Conservation (phyloP, 2,329 filamentous ascomycete species). For the Penicillium sclerotiorum region DNA sequence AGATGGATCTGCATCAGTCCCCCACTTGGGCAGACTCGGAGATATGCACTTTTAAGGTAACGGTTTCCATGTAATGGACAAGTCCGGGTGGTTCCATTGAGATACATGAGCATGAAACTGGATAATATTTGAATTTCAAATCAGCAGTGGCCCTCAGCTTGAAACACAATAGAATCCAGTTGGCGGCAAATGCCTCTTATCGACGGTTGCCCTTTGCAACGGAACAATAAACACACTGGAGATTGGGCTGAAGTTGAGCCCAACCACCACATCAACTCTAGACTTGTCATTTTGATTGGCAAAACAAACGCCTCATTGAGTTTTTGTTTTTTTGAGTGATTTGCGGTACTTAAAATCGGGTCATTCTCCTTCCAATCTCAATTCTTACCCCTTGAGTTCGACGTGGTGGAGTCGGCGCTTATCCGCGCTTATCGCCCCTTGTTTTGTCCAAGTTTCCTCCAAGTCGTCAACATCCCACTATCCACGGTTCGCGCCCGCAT, state of each 20-base stretch:
- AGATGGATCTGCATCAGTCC: too few relatives aligned
- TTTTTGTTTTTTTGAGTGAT: too few relatives aligned
- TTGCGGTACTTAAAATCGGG: too few relatives aligned
- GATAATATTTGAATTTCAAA: background rate
- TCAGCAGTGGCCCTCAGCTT: too few relatives aligned
- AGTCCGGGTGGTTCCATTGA: too few relatives aligned
- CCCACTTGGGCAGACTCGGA: too few relatives aligned
- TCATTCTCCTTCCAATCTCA: too few relatives aligned
- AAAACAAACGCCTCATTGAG: background rate
- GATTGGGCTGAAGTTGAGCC: conserved; percentile 17
- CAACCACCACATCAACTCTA: conserved; percentile 13
- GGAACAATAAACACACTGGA: conserved; percentile 18
- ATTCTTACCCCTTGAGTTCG: conserved; percentile 2
- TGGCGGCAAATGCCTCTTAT: background rate
- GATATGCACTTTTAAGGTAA: too few relatives aligned
- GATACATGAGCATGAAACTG: too few relatives aligned
- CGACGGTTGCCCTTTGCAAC: conserved; percentile 27
- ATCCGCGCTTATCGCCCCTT: conserved; percentile 34
- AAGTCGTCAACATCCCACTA: conserved; percentile 28
- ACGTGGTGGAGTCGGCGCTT: conserved; percentile 25
- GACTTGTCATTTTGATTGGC: background rate
- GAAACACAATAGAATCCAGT: background rate
- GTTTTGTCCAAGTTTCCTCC: conserved; percentile 26
- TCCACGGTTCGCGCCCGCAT: conserved; percentile 16
- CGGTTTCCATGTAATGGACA: too few relatives aligned